Conservation (phyloP, 306 rosid species). For the Vigna angularis region DNA sequence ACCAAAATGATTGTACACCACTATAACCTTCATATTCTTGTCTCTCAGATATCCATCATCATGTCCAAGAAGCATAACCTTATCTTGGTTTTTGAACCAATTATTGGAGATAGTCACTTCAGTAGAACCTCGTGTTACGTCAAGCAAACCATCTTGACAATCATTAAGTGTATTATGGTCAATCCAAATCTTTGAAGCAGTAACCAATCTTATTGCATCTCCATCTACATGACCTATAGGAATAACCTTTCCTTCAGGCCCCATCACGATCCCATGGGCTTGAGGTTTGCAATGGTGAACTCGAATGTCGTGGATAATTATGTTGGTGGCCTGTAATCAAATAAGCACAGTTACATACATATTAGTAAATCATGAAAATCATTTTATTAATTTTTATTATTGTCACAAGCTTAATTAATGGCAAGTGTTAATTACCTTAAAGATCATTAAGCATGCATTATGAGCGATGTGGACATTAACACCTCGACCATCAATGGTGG, state of each 20-base stretch:
- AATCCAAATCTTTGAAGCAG: not conserved
- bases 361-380: not conserved
- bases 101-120: not conserved
- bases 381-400: not conserved
- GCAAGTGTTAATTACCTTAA: not conserved
- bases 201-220: conserved; percentile 1
- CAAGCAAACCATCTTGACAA: too few relatives aligned
- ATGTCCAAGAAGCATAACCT: not conserved
- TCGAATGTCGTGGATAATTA: not conserved
- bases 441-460: not conserved
- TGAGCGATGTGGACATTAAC: not conserved
- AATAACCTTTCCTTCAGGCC: not conserved
- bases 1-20: too few relatives aligned
- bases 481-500: conserved; percentile 3
- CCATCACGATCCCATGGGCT: not conserved
- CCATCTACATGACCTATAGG: not conserved
- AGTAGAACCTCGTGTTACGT: not conserved
- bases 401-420: not conserved
- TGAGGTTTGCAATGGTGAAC: conserved; percentile 2
- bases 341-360: not conserved
- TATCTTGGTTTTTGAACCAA: not conserved
- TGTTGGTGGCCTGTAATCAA: not conserved
- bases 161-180: too few relatives aligned
- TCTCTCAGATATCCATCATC: not conserved
- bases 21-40: not conserved